A percentile compares a stretch with the other conserved stretches of the same genome.
These are phyloP conservation scores for Ajuga chamaepitys DNA, from an alignment of 257 asterid genomes.

Conservation along the genomic window DNA sequence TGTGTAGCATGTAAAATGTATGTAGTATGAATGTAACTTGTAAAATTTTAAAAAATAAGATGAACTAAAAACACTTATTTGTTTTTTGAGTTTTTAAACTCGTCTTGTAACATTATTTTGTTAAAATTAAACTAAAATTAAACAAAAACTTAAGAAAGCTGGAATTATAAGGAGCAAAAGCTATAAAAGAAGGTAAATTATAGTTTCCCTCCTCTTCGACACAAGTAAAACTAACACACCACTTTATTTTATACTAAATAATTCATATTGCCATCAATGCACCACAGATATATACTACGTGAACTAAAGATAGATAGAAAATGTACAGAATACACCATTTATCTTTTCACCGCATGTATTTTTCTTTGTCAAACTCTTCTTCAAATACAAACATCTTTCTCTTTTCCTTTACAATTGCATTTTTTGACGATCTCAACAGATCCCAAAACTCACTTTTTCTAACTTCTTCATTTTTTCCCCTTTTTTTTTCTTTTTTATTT, in stretches of 20 bases:
- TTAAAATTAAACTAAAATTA: no score
- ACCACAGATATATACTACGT: neutral
- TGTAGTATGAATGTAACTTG: no score
- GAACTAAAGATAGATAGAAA: neutral
- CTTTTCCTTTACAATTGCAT: constrained; percentile 18
- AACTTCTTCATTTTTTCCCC: neutral
- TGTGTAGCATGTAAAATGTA: no score
- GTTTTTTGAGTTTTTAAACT: no score
- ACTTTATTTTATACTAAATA: neutral
- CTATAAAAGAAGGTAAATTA: no score
- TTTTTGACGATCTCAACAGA: constrained; percentile 16
- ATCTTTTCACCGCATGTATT: neutral
- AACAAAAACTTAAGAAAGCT: no score
- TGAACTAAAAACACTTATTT: no score
- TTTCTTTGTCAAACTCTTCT: neutral
- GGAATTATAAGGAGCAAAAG: no score
- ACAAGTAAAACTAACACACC: no score
- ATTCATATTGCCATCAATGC: neutral
- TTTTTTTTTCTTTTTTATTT: neutral
- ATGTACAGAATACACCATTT: neutral
- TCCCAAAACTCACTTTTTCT: neutral
- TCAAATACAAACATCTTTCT: constrained; percentile 5
- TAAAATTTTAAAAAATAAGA: no score
- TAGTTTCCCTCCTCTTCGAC: no score
- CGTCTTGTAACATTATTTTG: no score